Percentiles rank a stretch among this genome's conserved stretches.
Conservation (phyloP, 2,329 filamentous ascomycete species). For the Hymenoscyphus occultus region DNA sequence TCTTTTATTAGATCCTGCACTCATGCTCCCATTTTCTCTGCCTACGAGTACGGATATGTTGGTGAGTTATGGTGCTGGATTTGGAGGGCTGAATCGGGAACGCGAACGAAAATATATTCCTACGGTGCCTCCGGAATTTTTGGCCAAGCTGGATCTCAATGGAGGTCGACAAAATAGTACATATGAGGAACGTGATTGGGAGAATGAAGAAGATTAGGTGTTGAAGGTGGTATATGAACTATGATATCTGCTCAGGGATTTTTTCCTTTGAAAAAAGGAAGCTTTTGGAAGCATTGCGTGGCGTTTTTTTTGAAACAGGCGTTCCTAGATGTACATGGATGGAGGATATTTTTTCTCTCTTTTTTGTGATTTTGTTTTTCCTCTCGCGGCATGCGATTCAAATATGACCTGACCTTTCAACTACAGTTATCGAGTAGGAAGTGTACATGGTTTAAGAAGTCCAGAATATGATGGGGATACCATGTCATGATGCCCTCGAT, state of each 20-base stretch:
- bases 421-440: neutral
- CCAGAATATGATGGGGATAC: no score
- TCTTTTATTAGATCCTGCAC: constrained; percentile 79
- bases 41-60: constrained; percentile 98
- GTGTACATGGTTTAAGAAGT: neutral
- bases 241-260: neutral
- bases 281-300: constrained; percentile 17
- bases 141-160: constrained; percentile 72
- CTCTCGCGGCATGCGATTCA: neutral
- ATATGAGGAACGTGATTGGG: constrained; percentile 64
- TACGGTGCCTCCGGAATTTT: constrained; percentile 88
- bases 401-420: neutral
- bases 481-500: no score
- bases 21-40: constrained; percentile 93
- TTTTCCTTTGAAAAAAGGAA: constrained; percentile 2
- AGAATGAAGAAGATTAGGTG: constrained; percentile 54
- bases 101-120: constrained; percentile 94
- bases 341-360: neutral
- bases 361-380: neutral
- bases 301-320: constrained; percentile 7
- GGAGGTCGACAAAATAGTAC: constrained; percentile 52
- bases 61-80: constrained; percentile 88
- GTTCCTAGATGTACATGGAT: constrained; percentile 5
- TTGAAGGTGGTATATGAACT: neutral
- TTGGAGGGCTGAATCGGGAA: constrained; percentile 88